Conservation (phyloP, 331 rosid genomes). For the Quercus tomentella region DNA sequence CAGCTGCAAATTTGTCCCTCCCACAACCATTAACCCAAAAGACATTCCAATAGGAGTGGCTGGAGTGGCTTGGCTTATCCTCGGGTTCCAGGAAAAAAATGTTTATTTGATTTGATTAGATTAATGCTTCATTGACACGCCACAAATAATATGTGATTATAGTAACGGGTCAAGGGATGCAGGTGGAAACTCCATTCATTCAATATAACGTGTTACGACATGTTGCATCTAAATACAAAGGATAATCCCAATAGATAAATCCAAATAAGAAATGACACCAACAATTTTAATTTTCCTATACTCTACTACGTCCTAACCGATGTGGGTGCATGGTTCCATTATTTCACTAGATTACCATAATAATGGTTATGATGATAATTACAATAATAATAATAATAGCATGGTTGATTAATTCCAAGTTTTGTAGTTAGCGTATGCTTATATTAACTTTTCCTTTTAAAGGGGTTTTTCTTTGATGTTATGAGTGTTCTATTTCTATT, state of each 20-base stretch:
- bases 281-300: neutral
- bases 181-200: constrained; percentile 11
- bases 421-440: neutral
- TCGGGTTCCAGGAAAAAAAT: constrained; percentile 22
- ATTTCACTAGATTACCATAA: neutral
- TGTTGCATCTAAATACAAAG: constrained; percentile 7
- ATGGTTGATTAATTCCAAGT: constrained; percentile 3
- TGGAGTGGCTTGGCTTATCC: constrained; percentile 8
- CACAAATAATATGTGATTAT: constrained; percentile 10
- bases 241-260: constrained; percentile 16
- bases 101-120: constrained; percentile 1
- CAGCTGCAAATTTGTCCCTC: constrained; percentile 21
- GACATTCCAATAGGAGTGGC: constrained; percentile 23
- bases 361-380: neutral
- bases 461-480: neutral
- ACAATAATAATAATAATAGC: neutral
- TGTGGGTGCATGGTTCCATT: no score
- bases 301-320: no score
- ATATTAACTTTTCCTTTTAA: constrained; percentile 8
- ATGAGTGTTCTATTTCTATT: neutral
- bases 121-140: constrained; percentile 29
- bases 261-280: constrained; percentile 30
- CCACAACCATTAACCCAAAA: constrained; percentile 17
- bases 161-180: constrained; percentile 33
- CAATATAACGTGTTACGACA: constrained; percentile 14